Percentiles rank a stretch among this genome's conserved stretches.
Conservation (phyloP, 1,284 basidiomycete genomes). For the Cryptococcus floricola region DNA sequence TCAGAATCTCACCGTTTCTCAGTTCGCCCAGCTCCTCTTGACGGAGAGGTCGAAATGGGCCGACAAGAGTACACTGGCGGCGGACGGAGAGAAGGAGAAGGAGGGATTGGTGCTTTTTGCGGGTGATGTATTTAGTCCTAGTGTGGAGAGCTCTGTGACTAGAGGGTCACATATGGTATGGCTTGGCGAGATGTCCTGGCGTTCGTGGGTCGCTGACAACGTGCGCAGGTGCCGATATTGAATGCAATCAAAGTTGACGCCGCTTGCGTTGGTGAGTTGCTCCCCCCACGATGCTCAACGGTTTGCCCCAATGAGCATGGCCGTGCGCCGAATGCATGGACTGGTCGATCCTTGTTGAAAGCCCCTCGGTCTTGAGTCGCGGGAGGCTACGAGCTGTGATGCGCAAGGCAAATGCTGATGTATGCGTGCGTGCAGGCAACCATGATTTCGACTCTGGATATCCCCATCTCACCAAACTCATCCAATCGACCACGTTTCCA, state of each 20-base stretch:
- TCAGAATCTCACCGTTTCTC: constrained; percentile 47
- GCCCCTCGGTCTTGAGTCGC: too few species aligned
- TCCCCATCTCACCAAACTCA: constrained; percentile 70
- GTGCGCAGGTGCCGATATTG: constrained; percentile 60
- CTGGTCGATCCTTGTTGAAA: constrained; percentile 49
- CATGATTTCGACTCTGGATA: constrained; percentile 82
- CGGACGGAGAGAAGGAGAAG: constrained; percentile 50
- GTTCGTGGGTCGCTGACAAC: background rate
- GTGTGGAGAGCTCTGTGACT: constrained; percentile 80
- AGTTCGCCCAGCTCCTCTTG: constrained; percentile 49
- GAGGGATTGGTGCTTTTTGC: constrained; percentile 82
- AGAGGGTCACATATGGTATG: constrained; percentile 86
- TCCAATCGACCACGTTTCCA: constrained; percentile 65
- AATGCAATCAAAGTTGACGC: constrained; percentile 54
- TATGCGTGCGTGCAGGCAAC: constrained; percentile 56
- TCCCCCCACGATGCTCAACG: background rate
- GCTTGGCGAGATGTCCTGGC: background rate
- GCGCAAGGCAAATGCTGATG: background rate
- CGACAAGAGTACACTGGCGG: constrained; percentile 7
- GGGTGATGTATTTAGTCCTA: constrained; percentile 81
- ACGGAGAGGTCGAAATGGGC: constrained; percentile 38
- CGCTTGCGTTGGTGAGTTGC: constrained; percentile 47
- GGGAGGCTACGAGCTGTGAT: background rate
- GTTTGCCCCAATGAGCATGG: too few species aligned
- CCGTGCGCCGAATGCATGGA: constrained; percentile 32